These are phyloP conservation scores for Coemansia sp. DNA, from an alignment of 192 early-diverging fungal species.

Conservation along the genomic window DNA sequence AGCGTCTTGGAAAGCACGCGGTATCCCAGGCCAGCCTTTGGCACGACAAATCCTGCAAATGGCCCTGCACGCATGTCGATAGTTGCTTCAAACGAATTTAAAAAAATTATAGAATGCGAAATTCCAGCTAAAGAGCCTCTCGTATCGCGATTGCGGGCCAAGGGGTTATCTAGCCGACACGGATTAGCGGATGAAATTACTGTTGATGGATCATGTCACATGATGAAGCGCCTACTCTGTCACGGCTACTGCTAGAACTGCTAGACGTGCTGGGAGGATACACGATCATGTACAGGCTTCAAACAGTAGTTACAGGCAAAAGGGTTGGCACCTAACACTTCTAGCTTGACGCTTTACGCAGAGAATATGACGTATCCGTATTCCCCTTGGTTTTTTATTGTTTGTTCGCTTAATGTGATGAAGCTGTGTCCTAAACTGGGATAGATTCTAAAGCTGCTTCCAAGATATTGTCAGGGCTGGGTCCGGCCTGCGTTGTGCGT, in stretches of 20 bases:
- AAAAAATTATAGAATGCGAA: not conserved
- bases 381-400: too few species aligned
- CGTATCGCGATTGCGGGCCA: too few species aligned
- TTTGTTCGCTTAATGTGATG: too few species aligned
- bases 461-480: not conserved
- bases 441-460: not conserved
- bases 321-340: too few species aligned
- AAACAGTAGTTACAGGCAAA: too few species aligned
- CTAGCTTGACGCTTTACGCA: too few species aligned
- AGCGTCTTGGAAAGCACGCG: slow-evolving; percentile 61
- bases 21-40: slow-evolving; percentile 47
- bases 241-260: too few species aligned
- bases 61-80: slow-evolving; percentile 31
- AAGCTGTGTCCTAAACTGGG: not conserved
- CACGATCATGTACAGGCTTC: too few species aligned
- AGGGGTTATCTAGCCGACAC: too few species aligned
- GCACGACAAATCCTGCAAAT: slow-evolving; percentile 43
- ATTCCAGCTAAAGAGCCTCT: not conserved
- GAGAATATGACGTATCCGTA: too few species aligned
- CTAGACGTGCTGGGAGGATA: too few species aligned
- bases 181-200: not conserved
- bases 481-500: not conserved
- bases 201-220: not conserved
- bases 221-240: too few species aligned
- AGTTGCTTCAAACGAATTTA: not conserved